Base-by-base conservation (phyloP, 2,329 filamentous ascomycete species). In the Colletotrichum camelliae region DNA sequence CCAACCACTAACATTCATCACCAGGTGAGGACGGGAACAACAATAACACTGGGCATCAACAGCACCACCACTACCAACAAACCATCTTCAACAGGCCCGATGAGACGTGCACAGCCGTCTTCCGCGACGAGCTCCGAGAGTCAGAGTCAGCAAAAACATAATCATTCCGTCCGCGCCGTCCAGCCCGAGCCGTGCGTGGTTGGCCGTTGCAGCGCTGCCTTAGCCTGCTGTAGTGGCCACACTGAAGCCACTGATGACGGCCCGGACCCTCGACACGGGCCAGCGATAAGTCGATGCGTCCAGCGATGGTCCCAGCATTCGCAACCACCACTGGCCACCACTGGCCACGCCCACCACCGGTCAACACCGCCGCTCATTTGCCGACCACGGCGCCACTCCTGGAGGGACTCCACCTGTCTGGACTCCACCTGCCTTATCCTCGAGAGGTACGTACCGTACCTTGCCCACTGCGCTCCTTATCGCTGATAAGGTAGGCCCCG, bases 81-180 rank as follows among this genome's bases (percentile, higher is more conserved):
- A 21, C 43, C 43, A 52, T 52, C 43, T 13, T 24, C n/a, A 52
- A 52, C 43, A 9, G 55, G 24, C 55, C 27, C 13, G 69, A 65
- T 74, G 70, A 74, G 70, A 74, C 74, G 65, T 65, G 74, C 74
- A 74, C 74, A 69, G 70, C 70, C 73, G 73, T 64, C 64, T 27
- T 65, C 70, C 73, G 64, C 66, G 64, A 69, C 64, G 58, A 65
- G 62, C 67, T 69, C 64, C 73, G 70, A 75, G 68, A 62, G 72
- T 69, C 55, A 72, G 72, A 72, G 60, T 67, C 27, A 66, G 24
- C 57, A 16, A 13, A n/a, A 16, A n/a, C 52, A 60, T 37, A 15
- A 35, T n/a, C 37, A 62, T 39, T 62, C 62, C 62, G 66, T 31
- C 35, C 43, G 16, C n/a, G 18, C 66, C 66, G 31, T 43, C 33